A percentile compares a stretch with the other conserved stretches of the same genome.
phyloP scores from a whole-genome alignment of 768 basidiomycete species.

The Macrolepiota albuminosa region DNA sequence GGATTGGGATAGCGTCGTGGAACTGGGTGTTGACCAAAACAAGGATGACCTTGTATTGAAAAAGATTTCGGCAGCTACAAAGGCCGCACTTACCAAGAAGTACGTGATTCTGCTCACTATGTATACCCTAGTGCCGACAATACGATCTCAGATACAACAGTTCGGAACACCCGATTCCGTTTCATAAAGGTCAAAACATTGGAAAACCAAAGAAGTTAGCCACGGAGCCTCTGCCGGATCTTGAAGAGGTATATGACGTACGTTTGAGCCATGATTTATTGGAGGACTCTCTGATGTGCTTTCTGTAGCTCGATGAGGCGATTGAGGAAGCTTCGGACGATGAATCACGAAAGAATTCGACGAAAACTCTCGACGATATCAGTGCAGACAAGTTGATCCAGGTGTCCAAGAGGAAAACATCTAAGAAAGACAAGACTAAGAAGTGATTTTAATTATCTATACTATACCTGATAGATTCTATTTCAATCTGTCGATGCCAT shows the following conservation, averaged over 20 bases:
- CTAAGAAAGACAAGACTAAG: slow-evolving; percentile 14
- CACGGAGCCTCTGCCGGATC: slow-evolving; percentile 73
- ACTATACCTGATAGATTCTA: background rate
- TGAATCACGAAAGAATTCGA: slow-evolving; percentile 26
- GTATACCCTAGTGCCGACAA: background rate
- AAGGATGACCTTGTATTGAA: slow-evolving; percentile 74
- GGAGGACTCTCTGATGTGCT: background rate
- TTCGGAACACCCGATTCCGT: slow-evolving; percentile 88
- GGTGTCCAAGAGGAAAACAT: slow-evolving; percentile 36
- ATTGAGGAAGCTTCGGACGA: slow-evolving; percentile 47
- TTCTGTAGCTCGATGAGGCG: slow-evolving; percentile 39
- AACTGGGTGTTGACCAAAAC: slow-evolving; percentile 83
- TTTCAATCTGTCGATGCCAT: background rate
- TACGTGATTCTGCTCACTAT: slow-evolving; percentile 29
- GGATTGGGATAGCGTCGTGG: slow-evolving; percentile 95
- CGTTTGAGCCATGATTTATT: slow-evolving; percentile 17
- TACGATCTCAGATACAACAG: slow-evolving; percentile 71
- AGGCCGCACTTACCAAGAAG: slow-evolving; percentile 83
- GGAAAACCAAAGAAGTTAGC: slow-evolving; percentile 84
- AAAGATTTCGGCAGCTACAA: slow-evolving; percentile 77
- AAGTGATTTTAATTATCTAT: slow-evolving; percentile 2
- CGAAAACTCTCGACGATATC: slow-evolving; percentile 23
- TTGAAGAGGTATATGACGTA: slow-evolving; percentile 89
- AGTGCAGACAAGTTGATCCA: slow-evolving; percentile 33
- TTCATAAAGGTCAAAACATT: slow-evolving; percentile 82